Conservation (phyloP, 495 filamentous ascomycete species). For the Cladorrhinum samala region DNA sequence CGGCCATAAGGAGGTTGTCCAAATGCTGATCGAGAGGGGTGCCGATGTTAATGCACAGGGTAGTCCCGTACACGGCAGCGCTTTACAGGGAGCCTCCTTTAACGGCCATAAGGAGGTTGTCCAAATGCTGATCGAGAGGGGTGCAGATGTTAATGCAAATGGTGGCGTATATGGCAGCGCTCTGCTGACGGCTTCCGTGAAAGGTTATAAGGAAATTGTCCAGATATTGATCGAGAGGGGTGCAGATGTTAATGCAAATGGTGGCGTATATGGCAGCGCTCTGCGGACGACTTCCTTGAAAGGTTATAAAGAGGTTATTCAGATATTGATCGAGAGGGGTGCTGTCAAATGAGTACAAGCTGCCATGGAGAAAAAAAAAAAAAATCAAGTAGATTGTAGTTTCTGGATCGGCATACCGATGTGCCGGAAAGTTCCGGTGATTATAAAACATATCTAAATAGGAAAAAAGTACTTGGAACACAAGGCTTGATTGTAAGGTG, state of each 20-base stretch:
- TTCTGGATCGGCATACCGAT: too few relatives aligned
- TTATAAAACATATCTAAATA: too few relatives aligned
- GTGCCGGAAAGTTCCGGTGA: too few relatives aligned
- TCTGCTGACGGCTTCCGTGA: neutral
- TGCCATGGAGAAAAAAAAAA: neutral
- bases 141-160: neutral
- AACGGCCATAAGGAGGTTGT: slow-evolving; percentile 11
- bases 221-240: neutral
- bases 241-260: neutral
- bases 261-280: neutral
- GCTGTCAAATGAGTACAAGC: neutral
- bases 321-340: neutral
- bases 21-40: slow-evolving; percentile 3
- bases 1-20: neutral
- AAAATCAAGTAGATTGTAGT: too few relatives aligned
- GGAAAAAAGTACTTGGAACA: too few relatives aligned
- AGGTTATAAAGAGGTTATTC: too few relatives aligned
- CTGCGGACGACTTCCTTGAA: neutral
- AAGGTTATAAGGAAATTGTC: too few relatives aligned
- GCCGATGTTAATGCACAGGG: slow-evolving; percentile 23
- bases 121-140: slow-evolving; percentile 2
- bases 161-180: neutral
- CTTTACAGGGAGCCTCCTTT: slow-evolving; percentile 17
- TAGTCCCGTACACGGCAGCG: slow-evolving; percentile 12
- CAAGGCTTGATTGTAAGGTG: too few relatives aligned